Percentiles rank a stretch among this genome's conserved stretches.
Evolutionary conservation across 139 green algal species (phyloP).

Genomic region (Coccomyxa sp.): DNA sequence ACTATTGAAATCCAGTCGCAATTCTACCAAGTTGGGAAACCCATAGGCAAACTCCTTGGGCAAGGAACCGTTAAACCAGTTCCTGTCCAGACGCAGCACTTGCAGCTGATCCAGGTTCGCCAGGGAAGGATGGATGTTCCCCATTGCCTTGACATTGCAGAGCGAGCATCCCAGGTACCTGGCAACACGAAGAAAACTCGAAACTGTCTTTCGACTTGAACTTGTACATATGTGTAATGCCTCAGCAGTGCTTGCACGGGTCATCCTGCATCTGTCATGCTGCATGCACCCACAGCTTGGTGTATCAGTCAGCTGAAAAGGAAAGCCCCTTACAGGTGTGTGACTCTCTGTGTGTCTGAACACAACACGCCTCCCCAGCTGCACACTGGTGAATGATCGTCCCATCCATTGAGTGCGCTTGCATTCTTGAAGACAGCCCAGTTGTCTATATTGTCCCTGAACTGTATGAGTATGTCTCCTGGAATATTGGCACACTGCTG

Average conservation of each 20-base stretch:
- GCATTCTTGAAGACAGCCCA: not conserved
- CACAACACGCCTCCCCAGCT: not conserved
- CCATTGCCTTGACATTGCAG: not conserved
- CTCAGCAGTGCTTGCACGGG: too few species aligned
- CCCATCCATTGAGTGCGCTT: not conserved
- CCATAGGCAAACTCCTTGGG: not conserved
- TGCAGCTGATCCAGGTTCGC: not conserved
- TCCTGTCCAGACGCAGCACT: not conserved
- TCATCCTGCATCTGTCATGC: too few species aligned
- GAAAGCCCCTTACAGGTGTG: not conserved
- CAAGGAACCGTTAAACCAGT: not conserved
- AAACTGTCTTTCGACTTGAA: not conserved
- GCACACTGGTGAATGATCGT: not conserved
- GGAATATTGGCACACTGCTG: not conserved
- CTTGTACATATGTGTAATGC: not conserved
- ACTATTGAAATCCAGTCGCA: constrained; percentile 5
- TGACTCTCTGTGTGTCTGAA: not conserved
- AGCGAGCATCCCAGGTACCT: not conserved
- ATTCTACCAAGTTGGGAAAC: not conserved
- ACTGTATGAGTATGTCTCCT: not conserved
- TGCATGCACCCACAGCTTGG: too few species aligned
- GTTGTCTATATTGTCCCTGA: not conserved
- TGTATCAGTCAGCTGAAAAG: too few species aligned
- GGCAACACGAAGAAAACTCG: not conserved
- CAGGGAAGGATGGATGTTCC: not conserved